These are phyloP conservation scores for Lachnellula hyalina DNA, from an alignment of 2,329 filamentous ascomycete genomes.

Conservation along the genomic window DNA sequence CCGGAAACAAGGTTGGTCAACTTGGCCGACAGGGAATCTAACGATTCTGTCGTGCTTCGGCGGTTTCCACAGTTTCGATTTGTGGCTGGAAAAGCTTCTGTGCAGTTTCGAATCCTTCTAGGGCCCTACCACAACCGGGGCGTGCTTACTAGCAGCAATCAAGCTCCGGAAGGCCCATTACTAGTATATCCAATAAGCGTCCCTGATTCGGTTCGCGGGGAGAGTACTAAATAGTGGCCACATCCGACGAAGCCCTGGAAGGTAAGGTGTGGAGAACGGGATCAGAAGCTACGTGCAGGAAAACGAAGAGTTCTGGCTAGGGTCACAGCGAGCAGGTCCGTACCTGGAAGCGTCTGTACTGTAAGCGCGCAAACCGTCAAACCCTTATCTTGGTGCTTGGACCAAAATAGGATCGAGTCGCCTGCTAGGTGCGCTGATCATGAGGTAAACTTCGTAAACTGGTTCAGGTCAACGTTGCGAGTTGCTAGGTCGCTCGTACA, in stretches of 20 bases:
- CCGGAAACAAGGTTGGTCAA: conserved; percentile 14
- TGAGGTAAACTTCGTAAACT: background rate
- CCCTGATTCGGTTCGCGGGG: background rate
- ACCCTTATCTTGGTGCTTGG: conserved; percentile 1
- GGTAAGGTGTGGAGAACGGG: background rate
- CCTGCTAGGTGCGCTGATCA: conserved; percentile 4
- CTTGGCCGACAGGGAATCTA: conserved; percentile 4
- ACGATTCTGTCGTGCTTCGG: conserved; percentile 15
- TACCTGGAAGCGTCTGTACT: background rate
- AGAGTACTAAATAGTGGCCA: conserved; percentile 4
- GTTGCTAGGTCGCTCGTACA: background rate
- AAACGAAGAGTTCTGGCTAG: background rate
- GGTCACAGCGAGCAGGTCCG: background rate
- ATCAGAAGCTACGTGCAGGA: background rate
- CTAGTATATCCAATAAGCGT: background rate
- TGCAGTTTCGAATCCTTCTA: conserved; percentile 25
- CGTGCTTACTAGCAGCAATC: conserved; percentile 1
- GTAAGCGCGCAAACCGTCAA: conserved; percentile 11
- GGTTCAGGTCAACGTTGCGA: background rate
- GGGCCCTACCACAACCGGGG: conserved; percentile 5
- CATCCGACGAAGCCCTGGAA: background rate
- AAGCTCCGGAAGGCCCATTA: background rate
- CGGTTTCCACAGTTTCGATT: conserved; percentile 15
- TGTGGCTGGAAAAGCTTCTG: conserved; percentile 21
- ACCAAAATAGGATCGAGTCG: background rate